Percentiles rank a stretch among this genome's conserved stretches.
phyloP scores from a whole-genome alignment of 108 stramenopile genomes.

The Chaetoceros muelleri region DNA sequence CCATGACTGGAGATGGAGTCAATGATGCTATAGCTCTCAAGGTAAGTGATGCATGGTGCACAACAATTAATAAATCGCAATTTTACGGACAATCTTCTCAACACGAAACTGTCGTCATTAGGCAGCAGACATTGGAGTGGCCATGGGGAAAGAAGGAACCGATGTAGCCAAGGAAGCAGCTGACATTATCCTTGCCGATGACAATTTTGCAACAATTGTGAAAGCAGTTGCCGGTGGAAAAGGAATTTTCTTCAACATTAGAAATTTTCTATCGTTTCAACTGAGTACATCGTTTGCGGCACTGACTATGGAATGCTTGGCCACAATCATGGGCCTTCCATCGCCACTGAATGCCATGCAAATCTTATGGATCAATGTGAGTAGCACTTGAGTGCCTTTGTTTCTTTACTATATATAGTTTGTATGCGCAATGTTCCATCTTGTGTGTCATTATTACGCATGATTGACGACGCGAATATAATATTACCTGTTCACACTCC shows the following conservation, averaged over 20 bases:
- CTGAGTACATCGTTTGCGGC: slow-evolving; percentile 93
- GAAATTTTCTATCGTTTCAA: slow-evolving; percentile 95
- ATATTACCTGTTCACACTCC: too few species aligned
- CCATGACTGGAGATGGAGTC: slow-evolving; percentile 97
- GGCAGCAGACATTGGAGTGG: slow-evolving; percentile 96
- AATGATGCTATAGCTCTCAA: slow-evolving; percentile 95
- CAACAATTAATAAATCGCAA: too few species aligned
- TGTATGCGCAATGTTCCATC: too few species aligned
- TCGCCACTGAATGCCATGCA: slow-evolving; percentile 96
- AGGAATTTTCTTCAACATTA: slow-evolving; percentile 98
- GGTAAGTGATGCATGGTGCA: too few species aligned
- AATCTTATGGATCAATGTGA: slow-evolving; percentile 91
- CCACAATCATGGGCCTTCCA: slow-evolving; percentile 77
- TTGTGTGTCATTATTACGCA: too few species aligned
- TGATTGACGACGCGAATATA: too few species aligned
- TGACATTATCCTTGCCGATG: slow-evolving; percentile 88
- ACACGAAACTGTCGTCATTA: slow-evolving; percentile 1
- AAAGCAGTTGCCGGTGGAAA: slow-evolving; percentile 93
- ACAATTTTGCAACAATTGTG: slow-evolving; percentile 88
- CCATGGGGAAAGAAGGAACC: slow-evolving; percentile 92
- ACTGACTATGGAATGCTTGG: slow-evolving; percentile 79
- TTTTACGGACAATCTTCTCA: too few species aligned
- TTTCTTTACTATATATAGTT: too few species aligned
- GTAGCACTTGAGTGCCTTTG: too few species aligned
- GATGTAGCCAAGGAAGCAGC: slow-evolving; percentile 98